These are phyloP conservation scores for Magnaporthiopsis rhizophila DNA, from an alignment of 2,329 filamentous ascomycete genomes.

Conservation along the genomic window DNA sequence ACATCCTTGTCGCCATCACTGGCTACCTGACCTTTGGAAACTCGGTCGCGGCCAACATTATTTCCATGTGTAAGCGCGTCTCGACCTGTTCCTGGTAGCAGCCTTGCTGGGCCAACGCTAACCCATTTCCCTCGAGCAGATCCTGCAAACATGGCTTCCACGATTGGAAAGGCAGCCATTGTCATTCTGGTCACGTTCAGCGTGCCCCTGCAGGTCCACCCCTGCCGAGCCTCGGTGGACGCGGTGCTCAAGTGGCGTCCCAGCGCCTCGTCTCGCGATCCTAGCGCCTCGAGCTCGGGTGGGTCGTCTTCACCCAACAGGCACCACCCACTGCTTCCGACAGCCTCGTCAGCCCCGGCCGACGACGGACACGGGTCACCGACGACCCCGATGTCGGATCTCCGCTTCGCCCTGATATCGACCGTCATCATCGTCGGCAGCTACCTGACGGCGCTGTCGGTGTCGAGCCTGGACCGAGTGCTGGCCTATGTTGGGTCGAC, in stretches of 20 bases:
- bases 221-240: conserved; percentile 89
- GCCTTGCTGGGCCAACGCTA: not conserved
- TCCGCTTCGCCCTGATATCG: conserved; percentile 83
- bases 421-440: conserved; percentile 76
- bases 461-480: conserved; percentile 81
- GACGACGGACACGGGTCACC: conserved; percentile 44
- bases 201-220: conserved; percentile 90
- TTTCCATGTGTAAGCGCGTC: conserved; percentile 68
- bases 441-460: conserved; percentile 84
- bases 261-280: conserved; percentile 23
- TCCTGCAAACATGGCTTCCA: conserved; percentile 69
- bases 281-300: conserved; percentile 24
- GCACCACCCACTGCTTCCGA: conserved; percentile 33
- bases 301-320: conserved; percentile 30
- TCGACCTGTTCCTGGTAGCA: too few species aligned
- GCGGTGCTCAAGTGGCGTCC: conserved; percentile 92
- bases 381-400: conserved; percentile 65
- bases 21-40: conserved; percentile 95
- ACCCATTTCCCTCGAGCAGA: conserved; percentile 32
- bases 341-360: conserved; percentile 17
- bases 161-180: conserved; percentile 89
- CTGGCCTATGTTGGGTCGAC: conserved; percentile 93
- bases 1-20: conserved; percentile 86
- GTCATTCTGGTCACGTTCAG: conserved; percentile 95
- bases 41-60: conserved; percentile 83